A percentile compares a stretch with the other conserved stretches of the same genome.
Evolutionary conservation across 1,139 yeast genomes (phyloP).

Genomic region (Eremothecium cymbalariae): DNA sequence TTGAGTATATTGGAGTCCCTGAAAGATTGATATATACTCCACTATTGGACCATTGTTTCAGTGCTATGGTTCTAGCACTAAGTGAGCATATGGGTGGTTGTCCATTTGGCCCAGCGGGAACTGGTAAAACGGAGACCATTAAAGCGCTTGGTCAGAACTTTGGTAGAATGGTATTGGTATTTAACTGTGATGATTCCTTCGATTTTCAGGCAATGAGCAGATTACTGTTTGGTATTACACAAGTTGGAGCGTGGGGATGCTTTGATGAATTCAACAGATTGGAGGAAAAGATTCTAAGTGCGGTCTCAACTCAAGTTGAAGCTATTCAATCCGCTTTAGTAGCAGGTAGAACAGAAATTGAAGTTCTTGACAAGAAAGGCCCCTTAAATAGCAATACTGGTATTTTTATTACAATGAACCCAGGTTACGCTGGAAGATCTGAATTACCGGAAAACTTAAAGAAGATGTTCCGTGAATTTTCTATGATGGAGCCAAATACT

Average conservation of each 20-base stretch:
- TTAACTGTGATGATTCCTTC: constrained; percentile 86
- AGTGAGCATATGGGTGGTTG: constrained; percentile 78
- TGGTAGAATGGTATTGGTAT: constrained; percentile 77
- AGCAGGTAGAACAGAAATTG: constrained; percentile 29
- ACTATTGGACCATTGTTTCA: constrained; percentile 53
- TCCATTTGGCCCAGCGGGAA: constrained; percentile 95
- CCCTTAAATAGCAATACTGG: constrained; percentile 51
- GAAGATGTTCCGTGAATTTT: constrained; percentile 65
- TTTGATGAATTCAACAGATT: constrained; percentile 92
- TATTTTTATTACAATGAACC: constrained; percentile 86
- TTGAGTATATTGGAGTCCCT: constrained; percentile 73
- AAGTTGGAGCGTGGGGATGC: constrained; percentile 91
- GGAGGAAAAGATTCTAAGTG: constrained; percentile 63
- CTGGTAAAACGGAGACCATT: constrained; percentile 90
- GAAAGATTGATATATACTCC: constrained; percentile 76
- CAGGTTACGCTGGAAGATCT: constrained; percentile 78
- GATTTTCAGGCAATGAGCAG: constrained; percentile 77
- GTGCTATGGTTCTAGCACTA: constrained; percentile 68
- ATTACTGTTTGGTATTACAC: constrained; percentile 71
- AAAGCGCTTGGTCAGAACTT: constrained; percentile 76
- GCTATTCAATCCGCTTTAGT: constrained; percentile 51
- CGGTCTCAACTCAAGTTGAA: constrained; percentile 78
- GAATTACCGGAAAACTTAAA: constrained; percentile 80
- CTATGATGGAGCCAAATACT: constrained; percentile 69
- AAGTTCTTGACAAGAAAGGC: constrained; percentile 42